Evolutionary conservation across 805 yeast species (phyloP).

Genomic region (Starmerella stigmatis): DNA sequence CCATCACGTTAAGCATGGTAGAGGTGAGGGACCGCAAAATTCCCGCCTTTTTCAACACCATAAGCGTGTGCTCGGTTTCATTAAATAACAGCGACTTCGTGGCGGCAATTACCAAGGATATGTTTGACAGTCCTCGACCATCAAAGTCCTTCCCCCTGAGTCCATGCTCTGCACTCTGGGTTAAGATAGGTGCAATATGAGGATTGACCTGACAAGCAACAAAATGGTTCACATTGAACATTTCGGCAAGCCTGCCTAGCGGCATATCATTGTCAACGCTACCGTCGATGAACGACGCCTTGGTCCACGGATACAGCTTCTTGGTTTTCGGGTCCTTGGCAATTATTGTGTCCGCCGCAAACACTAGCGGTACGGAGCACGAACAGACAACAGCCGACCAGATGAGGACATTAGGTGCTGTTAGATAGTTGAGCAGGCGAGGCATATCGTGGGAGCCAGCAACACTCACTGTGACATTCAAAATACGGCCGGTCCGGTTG

Average conservation of each 20-base stretch:
- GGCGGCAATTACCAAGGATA: neutral
- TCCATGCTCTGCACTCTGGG: neutral
- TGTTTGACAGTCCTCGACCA: neutral
- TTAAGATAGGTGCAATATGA: constrained; percentile 78
- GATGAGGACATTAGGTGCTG: constrained; percentile 84
- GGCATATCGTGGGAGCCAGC: constrained; percentile 89
- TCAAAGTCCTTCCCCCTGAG: neutral
- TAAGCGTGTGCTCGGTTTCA: constrained; percentile 70
- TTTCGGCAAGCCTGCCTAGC: constrained; percentile 76
- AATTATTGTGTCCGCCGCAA: constrained; percentile 72
- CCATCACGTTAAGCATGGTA: constrained; percentile 60
- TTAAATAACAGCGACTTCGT: constrained; percentile 38
- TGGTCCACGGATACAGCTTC: constrained; percentile 69
- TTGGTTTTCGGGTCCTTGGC: constrained; percentile 73
- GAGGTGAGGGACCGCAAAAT: constrained; percentile 61
- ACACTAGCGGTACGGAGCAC: constrained; percentile 86
- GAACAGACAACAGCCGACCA: constrained; percentile 89
- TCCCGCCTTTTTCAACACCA: constrained; percentile 65
- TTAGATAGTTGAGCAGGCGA: constrained; percentile 72
- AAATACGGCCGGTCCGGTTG: constrained; percentile 83
- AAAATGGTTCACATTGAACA: constrained; percentile 95
- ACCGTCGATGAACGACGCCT: constrained; percentile 82
- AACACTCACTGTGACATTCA: constrained; percentile 88
- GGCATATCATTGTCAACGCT: constrained; percentile 94
- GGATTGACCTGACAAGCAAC: constrained; percentile 97